phyloP scores from a whole-genome alignment of 306 rosid species.

The Gynostemma pentaphyllum region DNA sequence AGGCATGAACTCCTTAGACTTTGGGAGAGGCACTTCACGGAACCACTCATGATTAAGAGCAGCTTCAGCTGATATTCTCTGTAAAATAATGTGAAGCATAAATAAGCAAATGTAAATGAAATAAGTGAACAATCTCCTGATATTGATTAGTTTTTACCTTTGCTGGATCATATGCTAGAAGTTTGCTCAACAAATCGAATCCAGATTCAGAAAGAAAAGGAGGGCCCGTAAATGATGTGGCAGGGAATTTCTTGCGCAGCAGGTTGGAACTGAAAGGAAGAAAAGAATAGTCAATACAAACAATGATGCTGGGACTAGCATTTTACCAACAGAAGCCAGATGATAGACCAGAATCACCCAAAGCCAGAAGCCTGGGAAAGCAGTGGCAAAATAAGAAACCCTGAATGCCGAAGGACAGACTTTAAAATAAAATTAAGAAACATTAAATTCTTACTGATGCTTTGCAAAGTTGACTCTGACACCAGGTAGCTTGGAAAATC shows the following conservation, averaged over 20 bases:
- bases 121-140: neutral
- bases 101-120: neutral
- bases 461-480: constrained; percentile 50
- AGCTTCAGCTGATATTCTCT: constrained; percentile 74
- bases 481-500: constrained; percentile 63
- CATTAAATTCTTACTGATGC: constrained; percentile 44
- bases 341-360: constrained; percentile 95
- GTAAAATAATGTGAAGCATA: constrained; percentile 8
- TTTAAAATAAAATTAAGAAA: neutral
- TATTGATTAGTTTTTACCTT: constrained; percentile 31
- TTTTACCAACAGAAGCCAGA: constrained; percentile 76
- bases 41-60: constrained; percentile 92
- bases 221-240: constrained; percentile 64
- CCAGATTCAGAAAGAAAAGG: constrained; percentile 73
- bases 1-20: constrained; percentile 37
- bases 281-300: constrained; percentile 36
- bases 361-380: constrained; percentile 99
- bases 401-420: constrained; percentile 17
- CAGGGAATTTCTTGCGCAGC: constrained; percentile 78
- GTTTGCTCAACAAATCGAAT: constrained; percentile 69
- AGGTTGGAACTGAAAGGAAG: constrained; percentile 43
- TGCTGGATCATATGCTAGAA: constrained; percentile 57
- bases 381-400: constrained; percentile 73
- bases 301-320: constrained; percentile 28
- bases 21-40: constrained; percentile 59